Evolutionary conservation across 192 early-diverging fungal species (phyloP), one percentile per base, ranked within the genome.

Genomic region (Mortierella hygrophila): DNA sequence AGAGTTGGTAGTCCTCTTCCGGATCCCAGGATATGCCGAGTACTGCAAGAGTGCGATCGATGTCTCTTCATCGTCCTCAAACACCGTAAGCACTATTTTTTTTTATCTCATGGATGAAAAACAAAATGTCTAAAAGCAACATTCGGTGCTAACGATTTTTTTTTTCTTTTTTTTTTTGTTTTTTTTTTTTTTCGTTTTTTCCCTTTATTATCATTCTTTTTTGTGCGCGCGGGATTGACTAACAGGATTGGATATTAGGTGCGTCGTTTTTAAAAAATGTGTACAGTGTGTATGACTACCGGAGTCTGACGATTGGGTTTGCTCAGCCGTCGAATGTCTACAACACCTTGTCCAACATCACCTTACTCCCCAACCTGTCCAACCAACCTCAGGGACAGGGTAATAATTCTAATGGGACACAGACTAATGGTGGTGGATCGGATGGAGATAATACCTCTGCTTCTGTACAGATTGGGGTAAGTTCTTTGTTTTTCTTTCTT

Each of bases 11-110:
- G 84, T 86, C 0, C 57, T 86, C 63, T 81, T 81, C 68, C 63
- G 84, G 35, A 86, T 86, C 21, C 84, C 84, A 37, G 84, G 84
- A 35, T 81, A 81, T 70, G 84, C 79, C 23, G 84, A 86, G 52
- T 86, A 86, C 72, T 86, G 84, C 76, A 86, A 86, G 71, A 86
- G 84, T 49, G 84, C 84, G 5, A 70, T 86, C 23, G 84, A 86
- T 57, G 79, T 78, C 16, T 49, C 78, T 2, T n/a, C 32, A 8
- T 81, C 78, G 3, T 70, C 57, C 18, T 65, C 83, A 15, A 71
- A 86, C 2, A 63, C 72, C n/a, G 81, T 82, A 76, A 32, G 47
- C 7, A n/a, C 8, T 4, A 13, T 65, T 65, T 65, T 65, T 29
- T 52, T 52, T 18, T 52, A 18, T 16, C 18, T 20, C 44, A 46